Base-by-base conservation (phyloP, 2,329 filamentous ascomycete species). In the Ophiosphaerella korrae region DNA sequence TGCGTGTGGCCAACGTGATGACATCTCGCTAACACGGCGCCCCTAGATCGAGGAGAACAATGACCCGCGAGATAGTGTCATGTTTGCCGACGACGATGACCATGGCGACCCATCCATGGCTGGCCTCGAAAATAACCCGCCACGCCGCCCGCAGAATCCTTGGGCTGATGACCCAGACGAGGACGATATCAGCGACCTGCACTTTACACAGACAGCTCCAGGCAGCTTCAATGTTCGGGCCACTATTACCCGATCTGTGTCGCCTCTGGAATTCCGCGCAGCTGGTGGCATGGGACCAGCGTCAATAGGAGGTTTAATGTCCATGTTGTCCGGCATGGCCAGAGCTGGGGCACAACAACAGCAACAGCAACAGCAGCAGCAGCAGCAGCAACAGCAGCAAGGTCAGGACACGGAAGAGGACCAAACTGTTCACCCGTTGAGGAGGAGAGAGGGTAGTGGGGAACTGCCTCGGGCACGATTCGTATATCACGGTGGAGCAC, bases 41-140 rank as follows among this genome's bases (percentile, higher is more conserved):
- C 18, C 9, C 13, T 54, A 77, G 75, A 78, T 81, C 42, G 78
- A 80, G 60, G 65, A 72, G 7, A 80, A 82, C 2, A 85, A 84
- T 61, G 88, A 92, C 60, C 88, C 88, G 8, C 82, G 88, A 55
- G 72, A 75, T 34, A 67, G 70, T 38, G 52, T 48, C 45, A 63
- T 64, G 49, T 62, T 60, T 34, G 62, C 60, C 14, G 53, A 65
- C 42, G 60, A 68, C 14, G 58, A 64, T 48, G 69, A 72, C 38
- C 54, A 72, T 43, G 56, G 73, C 36, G 53, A 72, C 43, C 55
- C 64, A 34, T 59, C 60, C 16, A 55, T 74, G 60, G 62, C 68
- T 48, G 57, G 60, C 46, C 52, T 71, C 59, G 60, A 64, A 34
- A 48, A 64, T 33, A 50, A 52, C 50, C 48, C 62, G 50, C 53